Evolutionary conservation across 805 yeast genomes (phyloP), one percentile per base, ranked within the genome.

Genomic region (Tetrapisispora namnaoensis): DNA sequence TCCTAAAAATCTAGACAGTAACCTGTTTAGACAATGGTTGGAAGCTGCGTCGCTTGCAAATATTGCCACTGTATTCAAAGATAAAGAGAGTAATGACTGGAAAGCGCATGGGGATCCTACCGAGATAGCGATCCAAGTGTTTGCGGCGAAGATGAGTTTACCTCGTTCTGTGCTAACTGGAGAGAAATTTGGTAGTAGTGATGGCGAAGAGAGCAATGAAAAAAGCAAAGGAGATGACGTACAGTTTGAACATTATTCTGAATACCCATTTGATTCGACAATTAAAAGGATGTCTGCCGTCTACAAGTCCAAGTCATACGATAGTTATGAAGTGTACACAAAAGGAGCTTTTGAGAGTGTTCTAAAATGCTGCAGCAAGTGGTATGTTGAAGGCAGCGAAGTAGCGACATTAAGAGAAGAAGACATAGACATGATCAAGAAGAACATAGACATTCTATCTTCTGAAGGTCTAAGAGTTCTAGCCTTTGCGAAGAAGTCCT

Each of bases 331-430:
- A 53, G 77, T 87, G 1, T 83, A 75, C 63, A 86, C 82, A 37
- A 93, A 93, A 65, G 99, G 99, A 59, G 99, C 97, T 1, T 76
- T 80, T 42, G 98, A 93, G 68, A 78, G 77, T 51, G 74, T 93
- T 7, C 61, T 88, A 45, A 71, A 69, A 1, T 70, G 79, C 63
- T 85, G 90, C 52, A 74, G 78, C 14, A 73, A 70, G 48, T 86
- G 81, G 68, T 68, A 73, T 45, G 78, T 77, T 48, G 72, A 73
- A 34, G 86, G 85, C 21, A 76, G 75, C 49, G 58, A 70, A 2
- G 75, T 73, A 47, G 32, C 42, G 24, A 77, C 79, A 17, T 59
- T 91, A 42, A 80, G 77, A 24, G 78, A 76, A 0, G 77, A 72
- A 8, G 63, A 76, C 36, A 68, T 66, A 16, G 68, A 67, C 8